Base-by-base conservation (phyloP, 257 asterid genomes). In the Plectranthus barbatus region DNA sequence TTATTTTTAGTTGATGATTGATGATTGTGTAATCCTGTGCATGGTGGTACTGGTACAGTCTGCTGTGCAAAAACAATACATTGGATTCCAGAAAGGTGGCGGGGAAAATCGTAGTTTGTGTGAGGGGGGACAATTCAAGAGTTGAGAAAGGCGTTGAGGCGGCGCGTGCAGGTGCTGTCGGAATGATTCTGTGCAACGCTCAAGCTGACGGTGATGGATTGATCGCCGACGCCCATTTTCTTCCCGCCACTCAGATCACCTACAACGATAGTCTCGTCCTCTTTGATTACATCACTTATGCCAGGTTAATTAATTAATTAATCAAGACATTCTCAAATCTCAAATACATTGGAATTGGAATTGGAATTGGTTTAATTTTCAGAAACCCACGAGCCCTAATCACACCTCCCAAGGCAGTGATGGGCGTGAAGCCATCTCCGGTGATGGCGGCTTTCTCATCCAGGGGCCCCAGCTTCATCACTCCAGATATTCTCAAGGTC, bases 401-500 rank as follows among this genome's bases (percentile, higher is more conserved):
- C 9, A 73, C 72, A 0, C 34, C 83, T 7, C 80, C 95, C 0
- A 40, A 13, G 55, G 68, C 73, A 0, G 0, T n/a, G 5, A 0
- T 73, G 10, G 39, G 39, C 19, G 8, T 2, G 1, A 81, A 70
- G 64, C 95, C 91, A 2, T 76, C 95, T 70, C 96, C 98, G 0
- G 10, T 41, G 19, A 68, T 91, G 79, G 91, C 95, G 0, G 0
- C 34, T 10, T 91, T 91, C 79, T 88, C 98, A 3, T 86, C 96
- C 6, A 76, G 84, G 56, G 96, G 96, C 2, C 96, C 98, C 0
- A 84, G 78, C 68, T 0, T 0, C 0, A 6, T 85, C 6, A 81
- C 81, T 6, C 93, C 82, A 0, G 74, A 73, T 47, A 80, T 91
- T 57, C 89, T 90, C 62, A 85, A 90, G 96, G 96, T 88, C n/a